Percentiles rank a stretch among this genome's conserved stretches.
Conservation (phyloP, 225 moss, liverwort and hornwort genomes). For the Pseudisothecium myosuroides region DNA sequence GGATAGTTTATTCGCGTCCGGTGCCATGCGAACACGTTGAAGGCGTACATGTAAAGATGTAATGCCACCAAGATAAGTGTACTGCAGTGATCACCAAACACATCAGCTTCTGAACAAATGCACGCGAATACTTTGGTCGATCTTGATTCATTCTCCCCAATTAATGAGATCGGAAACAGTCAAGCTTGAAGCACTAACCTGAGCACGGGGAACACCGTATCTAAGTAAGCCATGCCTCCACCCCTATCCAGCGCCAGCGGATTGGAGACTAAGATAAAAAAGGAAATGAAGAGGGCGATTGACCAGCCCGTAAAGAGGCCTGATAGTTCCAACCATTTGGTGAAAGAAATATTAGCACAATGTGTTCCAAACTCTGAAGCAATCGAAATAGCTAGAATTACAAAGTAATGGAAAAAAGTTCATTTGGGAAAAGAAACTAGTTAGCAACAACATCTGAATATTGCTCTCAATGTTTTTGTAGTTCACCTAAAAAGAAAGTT, state of each 20-base stretch:
- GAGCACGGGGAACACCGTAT: constrained; percentile 2
- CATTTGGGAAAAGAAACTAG: neutral
- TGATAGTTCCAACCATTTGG: neutral
- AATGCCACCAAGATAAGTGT: constrained; percentile 31
- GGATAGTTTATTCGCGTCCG: constrained; percentile 47
- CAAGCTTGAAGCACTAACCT: neutral
- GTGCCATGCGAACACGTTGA: constrained; percentile 55
- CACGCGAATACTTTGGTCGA: neutral
- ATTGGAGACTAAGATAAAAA: constrained; percentile 4
- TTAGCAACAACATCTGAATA: neutral
- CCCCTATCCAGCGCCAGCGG: neutral
- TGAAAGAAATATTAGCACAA: neutral
- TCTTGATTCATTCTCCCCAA: neutral
- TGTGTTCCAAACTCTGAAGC: neutral
- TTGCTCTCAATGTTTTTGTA: neutral
- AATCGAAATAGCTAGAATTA: neutral
- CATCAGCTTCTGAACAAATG: neutral
- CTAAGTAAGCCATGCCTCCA: neutral
- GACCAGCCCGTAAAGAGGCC: constrained; percentile 2
- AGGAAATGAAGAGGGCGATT: neutral
- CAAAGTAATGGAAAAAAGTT: neutral
- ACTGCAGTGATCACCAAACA: constrained; percentile 1
- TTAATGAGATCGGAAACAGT: neutral
- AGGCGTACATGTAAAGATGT: constrained; percentile 46
- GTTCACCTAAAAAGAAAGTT: constrained; percentile 50